phyloP scores from a whole-genome alignment of 1,284 basidiomycete species.

The Puccinia hordei region DNA sequence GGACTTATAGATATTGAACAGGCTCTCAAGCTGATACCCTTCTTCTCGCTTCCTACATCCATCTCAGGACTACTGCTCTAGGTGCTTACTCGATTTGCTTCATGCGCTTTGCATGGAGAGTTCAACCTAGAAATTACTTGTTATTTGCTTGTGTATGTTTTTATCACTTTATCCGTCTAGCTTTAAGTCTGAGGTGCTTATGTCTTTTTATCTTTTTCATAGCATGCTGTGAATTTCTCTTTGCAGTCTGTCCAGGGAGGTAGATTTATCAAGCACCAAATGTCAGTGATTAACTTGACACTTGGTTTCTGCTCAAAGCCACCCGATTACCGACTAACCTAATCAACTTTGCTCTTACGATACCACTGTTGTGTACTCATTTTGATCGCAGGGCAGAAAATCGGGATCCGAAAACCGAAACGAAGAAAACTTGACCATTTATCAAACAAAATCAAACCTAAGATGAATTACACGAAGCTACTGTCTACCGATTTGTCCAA shows the following conservation, averaged over 20 bases:
- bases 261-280: slow-evolving; percentile 35
- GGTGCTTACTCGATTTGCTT: slow-evolving; percentile 86
- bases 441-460: neutral
- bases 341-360: neutral
- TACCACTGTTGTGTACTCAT: neutral
- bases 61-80: slow-evolving; percentile 71
- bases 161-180: neutral
- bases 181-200: neutral
- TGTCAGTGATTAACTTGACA: slow-evolving; percentile 31
- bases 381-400: neutral
- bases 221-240: slow-evolving; percentile 49
- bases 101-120: slow-evolving; percentile 95
- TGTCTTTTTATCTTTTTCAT: neutral
- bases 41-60: neutral
- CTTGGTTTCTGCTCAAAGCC: neutral
- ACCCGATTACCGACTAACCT: neutral
- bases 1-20: neutral
- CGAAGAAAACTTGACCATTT: slow-evolving; percentile 1
- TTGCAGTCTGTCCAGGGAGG: slow-evolving; percentile 48
- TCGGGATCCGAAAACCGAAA: neutral
- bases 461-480: neutral
- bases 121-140: slow-evolving; percentile 82
- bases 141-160: slow-evolving; percentile 73
- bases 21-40: neutral
- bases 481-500: neutral